phyloP scores from a whole-genome alignment of 306 rosid species.

The Nissolia schottii region DNA sequence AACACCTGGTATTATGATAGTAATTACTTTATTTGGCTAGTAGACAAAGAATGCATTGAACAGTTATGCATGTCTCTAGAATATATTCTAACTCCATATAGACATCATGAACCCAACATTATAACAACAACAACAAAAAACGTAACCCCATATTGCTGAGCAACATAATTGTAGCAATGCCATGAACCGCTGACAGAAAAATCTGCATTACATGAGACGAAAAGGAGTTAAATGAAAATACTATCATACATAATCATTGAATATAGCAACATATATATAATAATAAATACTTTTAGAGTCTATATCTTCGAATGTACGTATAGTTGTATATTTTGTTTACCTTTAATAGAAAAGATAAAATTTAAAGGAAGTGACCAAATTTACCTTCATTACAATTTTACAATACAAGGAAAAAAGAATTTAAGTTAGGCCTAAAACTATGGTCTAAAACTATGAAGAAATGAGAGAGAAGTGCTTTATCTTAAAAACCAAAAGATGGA shows the following conservation, averaged over 20 bases:
- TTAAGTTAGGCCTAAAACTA: no score
- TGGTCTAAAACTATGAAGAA: neutral
- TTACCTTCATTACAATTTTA: neutral
- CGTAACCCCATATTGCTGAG: neutral
- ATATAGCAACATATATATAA: neutral
- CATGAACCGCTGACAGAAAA: neutral
- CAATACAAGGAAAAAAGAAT: neutral
- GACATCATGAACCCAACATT: conserved; percentile 10
- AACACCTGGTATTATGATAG: conserved; percentile 2
- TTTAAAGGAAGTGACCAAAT: no score
- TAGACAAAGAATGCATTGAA: conserved; percentile 34
- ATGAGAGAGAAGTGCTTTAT: neutral
- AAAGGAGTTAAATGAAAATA: neutral
- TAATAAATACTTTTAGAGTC: neutral
- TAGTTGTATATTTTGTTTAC: neutral
- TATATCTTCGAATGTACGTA: no score
- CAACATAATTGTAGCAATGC: neutral
- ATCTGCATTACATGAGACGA: neutral
- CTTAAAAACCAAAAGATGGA: neutral
- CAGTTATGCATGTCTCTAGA: conserved; percentile 11
- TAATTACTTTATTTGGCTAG: neutral
- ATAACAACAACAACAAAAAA: neutral
- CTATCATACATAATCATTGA: neutral
- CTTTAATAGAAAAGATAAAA: neutral
- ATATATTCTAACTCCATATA: neutral